A percentile compares a stretch with the other conserved stretches of the same genome.
These are phyloP conservation scores for Bjerkandera adusta DNA, from an alignment of 1,284 basidiomycete species.

Conservation along the genomic window DNA sequence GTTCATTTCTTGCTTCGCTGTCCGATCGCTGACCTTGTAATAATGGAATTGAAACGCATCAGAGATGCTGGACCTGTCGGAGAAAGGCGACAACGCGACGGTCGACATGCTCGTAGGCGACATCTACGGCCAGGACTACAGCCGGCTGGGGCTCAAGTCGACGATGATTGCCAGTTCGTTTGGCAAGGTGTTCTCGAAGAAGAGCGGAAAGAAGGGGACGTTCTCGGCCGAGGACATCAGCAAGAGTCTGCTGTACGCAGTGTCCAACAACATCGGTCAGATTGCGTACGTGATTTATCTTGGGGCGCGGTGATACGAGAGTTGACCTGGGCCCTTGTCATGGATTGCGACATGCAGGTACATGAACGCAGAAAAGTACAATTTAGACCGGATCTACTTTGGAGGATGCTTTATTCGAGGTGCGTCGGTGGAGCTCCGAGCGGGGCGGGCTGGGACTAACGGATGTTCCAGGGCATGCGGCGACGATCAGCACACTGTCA, in stretches of 20 bases:
- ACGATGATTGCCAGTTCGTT: constrained; percentile 98
- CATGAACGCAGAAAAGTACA: constrained; percentile 99
- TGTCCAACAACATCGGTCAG: constrained; percentile 99
- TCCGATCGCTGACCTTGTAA: neutral
- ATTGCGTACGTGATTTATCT: constrained; percentile 82
- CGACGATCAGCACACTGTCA: constrained; percentile 95
- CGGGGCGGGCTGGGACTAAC: neutral
- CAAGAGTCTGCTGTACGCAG: constrained; percentile 90
- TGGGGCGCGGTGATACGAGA: constrained; percentile 3
- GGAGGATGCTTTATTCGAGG: constrained; percentile 99
- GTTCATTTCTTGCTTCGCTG: neutral
- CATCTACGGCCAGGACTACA: constrained; percentile 96
- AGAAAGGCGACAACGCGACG: constrained; percentile 88
- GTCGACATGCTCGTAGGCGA: constrained; percentile 99
- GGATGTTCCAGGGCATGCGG: constrained; percentile 75
- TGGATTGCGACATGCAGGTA: constrained; percentile 53
- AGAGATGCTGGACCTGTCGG: constrained; percentile 97
- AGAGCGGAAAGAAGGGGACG: constrained; percentile 70
- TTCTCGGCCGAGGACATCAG: constrained; percentile 96
- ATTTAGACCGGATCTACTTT: constrained; percentile 97
- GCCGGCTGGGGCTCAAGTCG: constrained; percentile 92
- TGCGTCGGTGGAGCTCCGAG: constrained; percentile 40
- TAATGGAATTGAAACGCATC: constrained; percentile 14
- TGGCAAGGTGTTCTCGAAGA: constrained; percentile 98
- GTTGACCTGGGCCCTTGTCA: too few species aligned